Base-by-base conservation (phyloP, 768 basidiomycete species). In the Xerocomus brunneocitrinus region DNA sequence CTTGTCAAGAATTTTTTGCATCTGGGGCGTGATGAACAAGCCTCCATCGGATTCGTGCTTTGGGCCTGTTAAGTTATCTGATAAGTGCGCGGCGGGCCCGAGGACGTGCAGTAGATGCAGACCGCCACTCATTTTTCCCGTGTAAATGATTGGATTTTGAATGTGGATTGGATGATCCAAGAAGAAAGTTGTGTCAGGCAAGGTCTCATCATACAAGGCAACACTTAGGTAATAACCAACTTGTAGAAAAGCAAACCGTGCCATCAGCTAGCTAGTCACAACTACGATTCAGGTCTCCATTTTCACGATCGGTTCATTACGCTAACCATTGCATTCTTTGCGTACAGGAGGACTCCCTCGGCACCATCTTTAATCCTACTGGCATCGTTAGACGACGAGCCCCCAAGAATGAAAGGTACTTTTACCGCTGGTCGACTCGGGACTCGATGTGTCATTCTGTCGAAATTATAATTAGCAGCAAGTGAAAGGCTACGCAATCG, bases 21-120 rank as follows among this genome's bases (percentile, higher is more conserved):
- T 69, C 32, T 61, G 55, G n/a, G 57, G 49, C 3, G 69, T 67
- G 38, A 69, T 30, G 28, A 22, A 53, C 56, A 71, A 55, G 27
- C 59, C 59, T 14, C 67, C 67, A 19, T 63, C 61, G n/a, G 30
- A 16, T 27, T 19, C 19, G 19, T 19, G 1, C 19, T 49, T 19
- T 35, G 22, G 22, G n/a, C 9, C 63, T 66, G 39, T 39, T 25
- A 14, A 16, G 36, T 28, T 34, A 27, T 60, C 10, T 31, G 36
- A 52, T 58, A 35, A 60, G 43, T 13, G 19, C 22, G 8, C 35
- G 0, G 10, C 5, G 6, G 4, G 9, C 8, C 3, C 1, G 10
- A 22, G 39, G 39, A 27, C 2, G 25, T 30, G 28, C 13, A 36
- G 13, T n/a, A 31, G 13, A 44, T 52, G 28, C 53, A n/a, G 8